phyloP scores from a whole-genome alignment of 257 asterid genomes.

The Echites panduratus region DNA sequence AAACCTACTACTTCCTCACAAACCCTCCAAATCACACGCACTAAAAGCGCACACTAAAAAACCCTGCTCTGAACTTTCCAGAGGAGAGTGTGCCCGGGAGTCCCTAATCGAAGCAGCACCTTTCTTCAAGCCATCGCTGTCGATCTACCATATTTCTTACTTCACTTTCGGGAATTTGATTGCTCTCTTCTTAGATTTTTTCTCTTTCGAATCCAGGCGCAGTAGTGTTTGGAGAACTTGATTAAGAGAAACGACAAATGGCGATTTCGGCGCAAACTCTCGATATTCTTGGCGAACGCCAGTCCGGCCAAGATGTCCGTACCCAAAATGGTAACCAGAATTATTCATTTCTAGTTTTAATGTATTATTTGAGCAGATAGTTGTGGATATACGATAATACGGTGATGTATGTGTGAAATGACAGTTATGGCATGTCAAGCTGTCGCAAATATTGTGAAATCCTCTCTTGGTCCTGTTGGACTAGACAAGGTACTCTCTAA shows the following conservation, averaged over 20 bases:
- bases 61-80: constrained; percentile 6
- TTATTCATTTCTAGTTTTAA: too few relatives aligned
- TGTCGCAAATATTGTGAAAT: constrained; percentile 80
- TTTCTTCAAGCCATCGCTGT: background rate
- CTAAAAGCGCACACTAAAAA: background rate
- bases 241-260: constrained; percentile 24
- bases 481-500: constrained; percentile 79
- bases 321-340: constrained; percentile 58
- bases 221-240: background rate
- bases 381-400: background rate
- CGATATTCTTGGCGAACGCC: constrained; percentile 89
- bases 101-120: background rate
- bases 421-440: constrained; percentile 91
- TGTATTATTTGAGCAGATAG: background rate
- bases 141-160: constrained; percentile 9
- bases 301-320: constrained; percentile 95
- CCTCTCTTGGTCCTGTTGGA: constrained; percentile 97
- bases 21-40: constrained; percentile 9
- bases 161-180: background rate
- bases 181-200: background rate
- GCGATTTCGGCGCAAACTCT: constrained; percentile 46
- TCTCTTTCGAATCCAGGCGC: background rate
- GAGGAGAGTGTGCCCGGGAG: background rate
- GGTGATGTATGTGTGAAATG: constrained; percentile 17
- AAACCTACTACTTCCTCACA: background rate